Conservation (phyloP, 352 stramenopile genomes). For the Pythium graminicola region DNA sequence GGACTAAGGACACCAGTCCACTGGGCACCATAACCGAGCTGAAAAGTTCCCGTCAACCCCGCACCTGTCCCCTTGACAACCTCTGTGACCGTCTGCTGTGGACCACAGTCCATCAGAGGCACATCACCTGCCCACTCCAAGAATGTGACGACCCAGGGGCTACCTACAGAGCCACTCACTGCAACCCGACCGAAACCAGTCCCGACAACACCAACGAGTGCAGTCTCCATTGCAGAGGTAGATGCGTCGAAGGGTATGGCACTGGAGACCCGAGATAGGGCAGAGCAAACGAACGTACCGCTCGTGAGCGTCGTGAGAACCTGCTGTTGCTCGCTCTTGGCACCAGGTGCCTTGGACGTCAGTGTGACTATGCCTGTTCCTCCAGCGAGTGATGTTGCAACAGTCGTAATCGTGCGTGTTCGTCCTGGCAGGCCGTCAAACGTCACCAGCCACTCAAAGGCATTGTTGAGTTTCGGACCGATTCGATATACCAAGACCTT, state of each 20-base stretch:
- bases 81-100: conserved; percentile 34
- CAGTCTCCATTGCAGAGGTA: conserved; percentile 12
- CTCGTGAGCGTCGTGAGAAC: conserved; percentile 32
- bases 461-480: conserved; percentile 41
- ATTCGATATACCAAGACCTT: conserved; percentile 20
- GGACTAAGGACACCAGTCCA: conserved; percentile 26
- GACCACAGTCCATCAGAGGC: conserved; percentile 29
- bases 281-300: conserved; percentile 32
- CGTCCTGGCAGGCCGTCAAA: conserved; percentile 32
- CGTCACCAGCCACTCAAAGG: conserved; percentile 32
- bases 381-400: conserved; percentile 18
- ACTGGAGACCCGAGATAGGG: conserved; percentile 2
- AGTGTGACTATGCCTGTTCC: conserved; percentile 25
- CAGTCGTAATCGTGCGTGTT: conserved; percentile 21
- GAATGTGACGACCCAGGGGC: conserved; percentile 39
- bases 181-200: conserved; percentile 26
- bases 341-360: conserved; percentile 18
- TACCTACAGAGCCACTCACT: conserved; percentile 16
- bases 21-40: conserved; percentile 24
- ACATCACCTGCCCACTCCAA: conserved; percentile 39
- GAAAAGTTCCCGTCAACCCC: conserved; percentile 30
- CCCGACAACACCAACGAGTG: conserved; percentile 18
- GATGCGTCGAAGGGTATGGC: conserved; percentile 31
- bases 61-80: conserved; percentile 28
- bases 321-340: conserved; percentile 38